phyloP scores from a whole-genome alignment of 768 basidiomycete species.

The Calocybe gangraenosa region DNA sequence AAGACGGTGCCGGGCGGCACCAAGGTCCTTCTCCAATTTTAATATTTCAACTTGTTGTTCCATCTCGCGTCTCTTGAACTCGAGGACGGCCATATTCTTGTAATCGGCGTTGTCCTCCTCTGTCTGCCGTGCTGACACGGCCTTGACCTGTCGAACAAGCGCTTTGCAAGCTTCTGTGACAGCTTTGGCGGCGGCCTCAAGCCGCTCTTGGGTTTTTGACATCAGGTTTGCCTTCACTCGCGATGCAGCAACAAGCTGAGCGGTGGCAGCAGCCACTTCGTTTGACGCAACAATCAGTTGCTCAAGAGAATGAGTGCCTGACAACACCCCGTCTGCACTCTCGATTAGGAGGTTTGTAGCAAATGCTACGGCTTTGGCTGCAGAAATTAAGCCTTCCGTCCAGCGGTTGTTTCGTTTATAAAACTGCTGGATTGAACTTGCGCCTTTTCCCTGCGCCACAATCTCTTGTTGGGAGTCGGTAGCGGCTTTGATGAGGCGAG shows the following conservation, averaged over 20 bases:
- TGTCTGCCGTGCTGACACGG: constrained; percentile 79
- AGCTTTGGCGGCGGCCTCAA: constrained; percentile 95
- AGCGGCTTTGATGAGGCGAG: constrained; percentile 90
- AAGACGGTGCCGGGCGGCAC: constrained; percentile 76
- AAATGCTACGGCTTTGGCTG: constrained; percentile 96
- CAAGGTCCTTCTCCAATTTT: constrained; percentile 92
- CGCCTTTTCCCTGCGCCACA: constrained; percentile 91
- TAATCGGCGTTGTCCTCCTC: constrained; percentile 84
- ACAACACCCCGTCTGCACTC: constrained; percentile 94
- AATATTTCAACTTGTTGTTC: constrained; percentile 99
- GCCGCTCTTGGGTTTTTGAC: constrained; percentile 96
- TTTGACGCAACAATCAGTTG: constrained; percentile 99
- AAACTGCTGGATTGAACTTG: constrained; percentile 91
- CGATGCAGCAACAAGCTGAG: constrained; percentile 97
- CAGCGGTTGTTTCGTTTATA: constrained; percentile 99
- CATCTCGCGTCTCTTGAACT: constrained; percentile 98
- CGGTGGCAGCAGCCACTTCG: constrained; percentile 95
- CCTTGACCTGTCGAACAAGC: constrained; percentile 94
- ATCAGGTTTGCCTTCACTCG: constrained; percentile 97
- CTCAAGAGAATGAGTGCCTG: constrained; percentile 94
- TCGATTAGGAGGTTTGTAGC: constrained; percentile 95
- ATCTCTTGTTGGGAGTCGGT: constrained; percentile 99
- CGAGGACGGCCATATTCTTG: constrained; percentile 87
- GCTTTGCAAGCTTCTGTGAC: constrained; percentile 98
- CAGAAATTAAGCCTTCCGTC: constrained; percentile 98